Conservation (phyloP, 306 rosid species). For the Cercis canadensis region DNA sequence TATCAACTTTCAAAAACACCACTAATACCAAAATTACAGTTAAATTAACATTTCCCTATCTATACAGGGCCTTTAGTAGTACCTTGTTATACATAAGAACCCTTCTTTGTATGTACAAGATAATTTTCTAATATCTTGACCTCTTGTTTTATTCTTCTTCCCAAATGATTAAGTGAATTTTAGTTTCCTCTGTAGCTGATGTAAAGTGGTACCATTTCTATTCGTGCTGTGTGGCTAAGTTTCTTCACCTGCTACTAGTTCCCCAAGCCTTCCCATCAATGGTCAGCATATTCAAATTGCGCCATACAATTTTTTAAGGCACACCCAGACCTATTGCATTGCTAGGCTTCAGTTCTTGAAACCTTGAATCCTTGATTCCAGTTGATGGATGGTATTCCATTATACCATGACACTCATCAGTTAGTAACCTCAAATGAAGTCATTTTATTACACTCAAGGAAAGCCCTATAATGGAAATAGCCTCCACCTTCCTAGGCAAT, state of each 20-base stretch:
- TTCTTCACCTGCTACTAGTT: constrained; percentile 23
- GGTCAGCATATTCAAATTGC: constrained; percentile 31
- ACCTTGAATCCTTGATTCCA: constrained; percentile 33
- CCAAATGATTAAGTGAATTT: constrained; percentile 20
- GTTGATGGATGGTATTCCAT: constrained; percentile 23
- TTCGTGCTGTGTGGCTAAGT: constrained; percentile 24
- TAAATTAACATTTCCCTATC: constrained; percentile 28
- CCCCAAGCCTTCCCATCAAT: constrained; percentile 7
- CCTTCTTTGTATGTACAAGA: constrained; percentile 29
- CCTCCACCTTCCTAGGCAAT: constrained; percentile 28
- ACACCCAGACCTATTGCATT: constrained; percentile 21
- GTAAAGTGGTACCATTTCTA: constrained; percentile 2
- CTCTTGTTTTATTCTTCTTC: constrained; percentile 22
- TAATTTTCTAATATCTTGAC: constrained; percentile 24
- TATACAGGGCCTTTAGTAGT: constrained; percentile 30
- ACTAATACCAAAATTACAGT: constrained; percentile 14
- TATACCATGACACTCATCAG: constrained; percentile 25
- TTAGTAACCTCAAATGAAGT: constrained; percentile 31
- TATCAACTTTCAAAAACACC: constrained; percentile 24
- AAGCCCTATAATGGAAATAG: constrained; percentile 33
- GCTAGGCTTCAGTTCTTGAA: constrained; percentile 35
- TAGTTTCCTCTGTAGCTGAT: constrained; percentile 33
- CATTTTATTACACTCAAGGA: constrained; percentile 23
- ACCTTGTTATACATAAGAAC: constrained; percentile 24
- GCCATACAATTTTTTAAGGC: constrained; percentile 30